Base-by-base conservation (phyloP, 2,329 filamentous ascomycete species). In the Mycosphaerelloides madeirae region DNA sequence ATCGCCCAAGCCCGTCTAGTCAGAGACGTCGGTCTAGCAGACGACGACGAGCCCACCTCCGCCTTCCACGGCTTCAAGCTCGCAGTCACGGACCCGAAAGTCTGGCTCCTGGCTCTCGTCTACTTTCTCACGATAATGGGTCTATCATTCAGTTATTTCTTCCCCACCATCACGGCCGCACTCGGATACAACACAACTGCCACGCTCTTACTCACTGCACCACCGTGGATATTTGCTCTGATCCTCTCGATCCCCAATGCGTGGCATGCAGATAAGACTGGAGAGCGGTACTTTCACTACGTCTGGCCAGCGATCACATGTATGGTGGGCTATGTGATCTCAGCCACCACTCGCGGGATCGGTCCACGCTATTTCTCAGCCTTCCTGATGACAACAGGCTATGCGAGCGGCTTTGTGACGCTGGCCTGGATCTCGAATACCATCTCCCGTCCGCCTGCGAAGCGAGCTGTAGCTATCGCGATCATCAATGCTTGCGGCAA, bases 341-440 rank as follows among this genome's bases (percentile, higher is more conserved):
- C 19, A 19, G 19, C 36, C 12, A 31, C 13, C 15, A 45, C 43
- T 2, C 31, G 28, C 36, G 25, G 31, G n/a, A 14, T 19, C 15
- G 38, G 29, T 16, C n/a, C 37, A 9, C 56, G 60, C 11, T 63
- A 63, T 35, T 39, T 39, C 37, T 29, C 22, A 3, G 41, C 31
- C 3, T 50, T 47, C 28, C 25, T 50, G 13, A 50, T 50, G 48
- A 44, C 48, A 3, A 47, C 41, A 3, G 44, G 44, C 28, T 41
- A 44, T 9, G 48, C 38, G 11, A 34, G 25, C 19, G 46, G 38
- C 9, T 49, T 49, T 18, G 35, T 78, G 41, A 75, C 78, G 50
- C 76, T 77, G 62, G 77, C 74, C 0, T 79, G 76, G 76, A 78
- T 79, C 54, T 72, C 69, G 36, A 53, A 53, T 8, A 48, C 49